Conservation (phyloP, 179 eudicot species). For the Amaranthus tricolor region DNA sequence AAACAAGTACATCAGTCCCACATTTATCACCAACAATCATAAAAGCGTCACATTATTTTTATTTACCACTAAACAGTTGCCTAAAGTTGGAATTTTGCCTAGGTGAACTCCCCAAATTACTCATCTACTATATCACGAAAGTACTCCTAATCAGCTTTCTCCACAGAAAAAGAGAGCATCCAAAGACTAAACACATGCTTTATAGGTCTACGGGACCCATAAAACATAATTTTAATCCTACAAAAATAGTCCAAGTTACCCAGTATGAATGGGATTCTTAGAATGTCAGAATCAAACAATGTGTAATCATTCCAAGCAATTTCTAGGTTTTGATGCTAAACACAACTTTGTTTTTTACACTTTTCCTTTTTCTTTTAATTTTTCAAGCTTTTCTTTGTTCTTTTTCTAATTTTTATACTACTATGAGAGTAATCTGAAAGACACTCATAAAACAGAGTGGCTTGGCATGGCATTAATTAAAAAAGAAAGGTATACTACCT, state of each 20-base stretch:
- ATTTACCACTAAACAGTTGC: constrained; percentile 19
- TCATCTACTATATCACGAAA: constrained; percentile 16
- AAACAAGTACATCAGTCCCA: constrained; percentile 6
- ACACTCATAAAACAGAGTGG: constrained; percentile 24
- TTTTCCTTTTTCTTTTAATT: not conserved
- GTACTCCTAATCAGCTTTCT: constrained; percentile 22
- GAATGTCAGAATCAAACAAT: constrained; percentile 24
- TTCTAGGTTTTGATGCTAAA: constrained; percentile 18
- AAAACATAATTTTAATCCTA: not conserved
- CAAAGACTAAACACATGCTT: constrained; percentile 16
- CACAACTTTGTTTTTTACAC: not conserved
- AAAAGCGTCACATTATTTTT: constrained; percentile 11
- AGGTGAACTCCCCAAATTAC: constrained; percentile 10
- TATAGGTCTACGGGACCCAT: constrained; percentile 2
- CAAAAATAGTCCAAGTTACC: constrained; percentile 25
- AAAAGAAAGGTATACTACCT: not conserved
- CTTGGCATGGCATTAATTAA: constrained; percentile 24
- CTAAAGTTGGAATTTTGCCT: constrained; percentile 15
- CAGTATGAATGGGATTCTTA: constrained; percentile 12
- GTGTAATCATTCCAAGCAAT: constrained; percentile 27
- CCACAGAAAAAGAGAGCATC: constrained; percentile 32
- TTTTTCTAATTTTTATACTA: constrained; percentile 17
- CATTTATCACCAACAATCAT: constrained; percentile 13
- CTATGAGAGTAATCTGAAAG: constrained; percentile 11
- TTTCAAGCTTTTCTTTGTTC: not conserved